Conservation (phyloP, 169 alveolate genomes). For the Cryptosporidium viatorum region DNA sequence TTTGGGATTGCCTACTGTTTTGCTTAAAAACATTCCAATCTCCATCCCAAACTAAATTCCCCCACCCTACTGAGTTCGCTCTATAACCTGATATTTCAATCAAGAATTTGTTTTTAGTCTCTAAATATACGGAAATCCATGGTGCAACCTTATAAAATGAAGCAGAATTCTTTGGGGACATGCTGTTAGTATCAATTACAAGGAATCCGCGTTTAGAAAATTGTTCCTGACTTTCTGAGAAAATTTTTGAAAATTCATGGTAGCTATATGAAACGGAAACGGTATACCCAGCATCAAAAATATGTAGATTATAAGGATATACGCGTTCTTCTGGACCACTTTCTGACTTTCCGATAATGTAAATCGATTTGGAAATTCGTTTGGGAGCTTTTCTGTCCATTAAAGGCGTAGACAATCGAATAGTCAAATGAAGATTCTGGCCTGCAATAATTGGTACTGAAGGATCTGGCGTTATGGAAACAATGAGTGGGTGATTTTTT, state of each 20-base stretch:
- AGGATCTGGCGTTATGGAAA: constrained; percentile 79
- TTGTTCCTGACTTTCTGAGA: background rate
- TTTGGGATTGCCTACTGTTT: background rate
- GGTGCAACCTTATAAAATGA: constrained; percentile 46
- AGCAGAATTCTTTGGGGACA: constrained; percentile 18
- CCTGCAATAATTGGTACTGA: constrained; percentile 78
- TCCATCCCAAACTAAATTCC: constrained; percentile 52
- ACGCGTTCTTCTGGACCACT: background rate
- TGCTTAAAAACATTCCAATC: constrained; percentile 6
- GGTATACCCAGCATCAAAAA: constrained; percentile 54
- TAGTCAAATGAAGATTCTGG: constrained; percentile 72
- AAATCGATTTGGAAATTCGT: constrained; percentile 12
- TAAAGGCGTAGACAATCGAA: constrained; percentile 44
- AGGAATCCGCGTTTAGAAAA: constrained; percentile 48
- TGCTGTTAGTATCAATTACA: constrained; percentile 27
- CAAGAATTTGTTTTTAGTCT: constrained; percentile 1
- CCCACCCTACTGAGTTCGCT: constrained; percentile 66
- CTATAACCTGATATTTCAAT: constrained; percentile 21
- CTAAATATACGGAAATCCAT: constrained; percentile 31
- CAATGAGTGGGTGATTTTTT: constrained; percentile 67
- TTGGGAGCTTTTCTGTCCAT: constrained; percentile 7
- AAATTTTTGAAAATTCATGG: constrained; percentile 15
- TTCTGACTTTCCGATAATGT: constrained; percentile 14
- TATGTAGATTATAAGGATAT: constrained; percentile 19
- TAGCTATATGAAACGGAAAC: constrained; percentile 21